phyloP scores from a whole-genome alignment of 371 early-diverging fungal genomes.

The Apophysomyces variabilis region DNA sequence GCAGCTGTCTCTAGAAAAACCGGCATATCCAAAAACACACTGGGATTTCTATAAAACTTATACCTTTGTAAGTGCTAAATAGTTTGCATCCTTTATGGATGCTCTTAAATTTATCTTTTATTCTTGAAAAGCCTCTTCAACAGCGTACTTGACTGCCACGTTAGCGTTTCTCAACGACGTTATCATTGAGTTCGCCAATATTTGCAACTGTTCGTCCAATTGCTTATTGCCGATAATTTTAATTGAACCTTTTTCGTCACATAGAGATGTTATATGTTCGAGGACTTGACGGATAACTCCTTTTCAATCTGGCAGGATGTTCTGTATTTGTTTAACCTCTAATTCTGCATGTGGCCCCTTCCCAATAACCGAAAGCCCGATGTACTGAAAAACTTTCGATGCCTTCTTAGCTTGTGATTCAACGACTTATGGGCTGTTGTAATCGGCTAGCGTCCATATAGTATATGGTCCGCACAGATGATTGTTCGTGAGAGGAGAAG shows the following conservation, averaged over 20 bases:
- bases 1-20: no score
- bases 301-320: neutral
- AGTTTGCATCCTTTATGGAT: no score
- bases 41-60: no score
- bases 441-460: no score
- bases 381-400: neutral
- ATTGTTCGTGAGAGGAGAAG: neutral
- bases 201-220: neutral
- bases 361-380: neutral
- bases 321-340: neutral
- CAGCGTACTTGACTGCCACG: neutral
- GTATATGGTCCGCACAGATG: neutral
- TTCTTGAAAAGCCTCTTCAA: neutral
- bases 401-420: neutral
- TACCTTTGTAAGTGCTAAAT: no score
- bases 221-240: neutral
- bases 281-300: neutral
- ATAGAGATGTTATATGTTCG: neutral
- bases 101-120: neutral
- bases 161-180: neutral
- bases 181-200: neutral
- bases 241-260: neutral
- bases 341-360: neutral
- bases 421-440: neutral
- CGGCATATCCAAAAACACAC: no score